Evolutionary conservation across 106 monocot species (phyloP), one percentile per base, ranked within the genome.

Genomic region (Amphibolis antarctica): DNA sequence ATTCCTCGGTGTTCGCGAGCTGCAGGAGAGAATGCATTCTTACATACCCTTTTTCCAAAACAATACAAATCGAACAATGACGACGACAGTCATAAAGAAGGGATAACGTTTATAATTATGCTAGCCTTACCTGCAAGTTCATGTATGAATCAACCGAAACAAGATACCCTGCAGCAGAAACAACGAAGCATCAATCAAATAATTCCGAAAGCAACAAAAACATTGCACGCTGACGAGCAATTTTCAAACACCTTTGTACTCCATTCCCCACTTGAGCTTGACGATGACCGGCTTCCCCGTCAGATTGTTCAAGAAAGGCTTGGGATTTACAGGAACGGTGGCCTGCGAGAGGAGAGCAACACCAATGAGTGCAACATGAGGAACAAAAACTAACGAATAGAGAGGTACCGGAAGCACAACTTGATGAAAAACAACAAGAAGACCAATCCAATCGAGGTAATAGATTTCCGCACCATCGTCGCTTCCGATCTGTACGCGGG

Each of bases 191-290:
- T n/a, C 10, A 20, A 25, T 21, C 12, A 46, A 46, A 19, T 59
- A 20, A 21, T 27, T n/a, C n/a, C n/a, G 22, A 12, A 26, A 55
- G 25, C 11, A 0, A 10, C 14, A 57, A 12, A 28, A 11, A 53
- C 24, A 43, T 66, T 31, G 66, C 15, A 53, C 6, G 36, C 15
- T 30, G 27, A 48, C 47, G 10, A 69, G 29, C 3, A 27, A 49
- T 64, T n/a, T n/a, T n/a, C n/a, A n/a, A n/a, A n/a, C n/a, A 83
- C 93, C 93, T 86, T 93, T 93, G 50, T 93, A 93, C 65, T 93
- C 93, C 93, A 93, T 93, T 66, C 93, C 93, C 93, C 93, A 93
- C 60, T 93, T 88, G 12, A 93, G 81, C 30, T 93, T 89, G 30
- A 86, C 93, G 65, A 93, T 93, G 53, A 93, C 93, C 68, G 76